Percentiles rank a stretch among this genome's conserved stretches.
These are phyloP conservation scores for Lunasporangiospora selenospora DNA, from an alignment of 192 early-diverging fungal species.

Conservation along the genomic window DNA sequence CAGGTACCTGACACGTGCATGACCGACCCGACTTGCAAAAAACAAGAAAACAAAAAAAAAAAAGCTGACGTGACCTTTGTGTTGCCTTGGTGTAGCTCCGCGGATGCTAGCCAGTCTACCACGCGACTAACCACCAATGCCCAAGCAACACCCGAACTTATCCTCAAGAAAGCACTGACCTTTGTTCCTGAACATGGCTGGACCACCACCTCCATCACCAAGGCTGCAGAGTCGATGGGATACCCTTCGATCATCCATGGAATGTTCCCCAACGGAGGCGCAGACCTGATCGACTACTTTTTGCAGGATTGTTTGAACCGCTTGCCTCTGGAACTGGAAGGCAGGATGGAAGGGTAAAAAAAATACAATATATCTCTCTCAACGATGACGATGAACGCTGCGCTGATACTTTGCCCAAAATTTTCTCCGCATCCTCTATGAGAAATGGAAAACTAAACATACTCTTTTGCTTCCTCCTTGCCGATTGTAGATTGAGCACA, in stretches of 20 bases:
- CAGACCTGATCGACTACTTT: constrained; percentile 80
- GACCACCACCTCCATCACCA: constrained; percentile 68
- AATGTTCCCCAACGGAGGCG: constrained; percentile 65
- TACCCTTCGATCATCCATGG: constrained; percentile 77
- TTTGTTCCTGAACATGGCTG: constrained; percentile 79
- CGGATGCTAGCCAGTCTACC: no score
- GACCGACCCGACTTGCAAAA: no score
- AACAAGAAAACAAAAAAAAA: no score
- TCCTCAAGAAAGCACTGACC: constrained; percentile 70
- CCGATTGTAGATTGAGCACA: constrained; percentile 45
- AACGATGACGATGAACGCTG: background rate
- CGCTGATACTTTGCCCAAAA: no score
- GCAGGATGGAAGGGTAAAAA: constrained; percentile 61
- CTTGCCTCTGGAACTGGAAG: constrained; percentile 66
- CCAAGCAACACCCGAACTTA: constrained; percentile 35
- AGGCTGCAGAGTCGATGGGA: constrained; percentile 70
- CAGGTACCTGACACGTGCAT: no score
- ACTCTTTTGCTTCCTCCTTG: background rate
- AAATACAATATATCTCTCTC: background rate
- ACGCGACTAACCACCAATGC: no score
- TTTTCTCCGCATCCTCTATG: no score
- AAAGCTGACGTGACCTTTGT: no score
- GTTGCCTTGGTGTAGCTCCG: no score
- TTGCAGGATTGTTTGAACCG: constrained; percentile 67
- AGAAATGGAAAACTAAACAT: no score